These are phyloP conservation scores for Umbilicus rupestris DNA, from an alignment of 164 flowering plant species.

Conservation along the genomic window DNA sequence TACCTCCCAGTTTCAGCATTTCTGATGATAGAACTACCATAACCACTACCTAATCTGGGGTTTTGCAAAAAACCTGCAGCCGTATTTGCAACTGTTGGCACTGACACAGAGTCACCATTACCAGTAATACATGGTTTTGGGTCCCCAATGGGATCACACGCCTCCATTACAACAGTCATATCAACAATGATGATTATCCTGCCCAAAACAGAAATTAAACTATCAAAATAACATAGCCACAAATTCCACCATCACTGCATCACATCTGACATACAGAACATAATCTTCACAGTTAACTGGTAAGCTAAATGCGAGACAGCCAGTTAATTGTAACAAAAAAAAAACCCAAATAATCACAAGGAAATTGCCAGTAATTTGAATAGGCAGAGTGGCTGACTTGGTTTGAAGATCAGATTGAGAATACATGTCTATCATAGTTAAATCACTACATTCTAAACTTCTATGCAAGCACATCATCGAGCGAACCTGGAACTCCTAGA, in stretches of 20 bases:
- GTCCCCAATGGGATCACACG: constrained; percentile 60
- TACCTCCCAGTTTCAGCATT: constrained; percentile 31
- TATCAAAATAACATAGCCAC: not conserved
- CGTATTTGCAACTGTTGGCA: constrained; percentile 17
- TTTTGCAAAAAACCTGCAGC: constrained; percentile 22
- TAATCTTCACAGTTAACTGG: not conserved
- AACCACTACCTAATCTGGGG: constrained; percentile 24
- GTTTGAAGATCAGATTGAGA: not conserved
- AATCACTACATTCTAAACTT: too few species aligned
- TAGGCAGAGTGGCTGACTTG: not conserved
- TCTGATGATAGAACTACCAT: constrained; percentile 23
- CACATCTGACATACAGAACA: not conserved
- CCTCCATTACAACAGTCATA: constrained; percentile 48
- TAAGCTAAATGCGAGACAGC: not conserved
- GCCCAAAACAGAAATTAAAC: constrained; percentile 11
- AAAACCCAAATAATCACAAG: not conserved
- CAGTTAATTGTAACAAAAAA: not conserved
- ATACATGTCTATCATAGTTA: not conserved
- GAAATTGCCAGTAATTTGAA: not conserved
- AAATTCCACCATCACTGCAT: not conserved
- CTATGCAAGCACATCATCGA: too few species aligned
- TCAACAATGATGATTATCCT: constrained; percentile 80
- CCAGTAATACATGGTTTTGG: constrained; percentile 32
- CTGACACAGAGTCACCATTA: constrained; percentile 19
- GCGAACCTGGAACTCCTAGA: constrained; percentile 10